Base-by-base conservation (phyloP, 352 stramenopile genomes). In the Sclerospora graminicola region DNA sequence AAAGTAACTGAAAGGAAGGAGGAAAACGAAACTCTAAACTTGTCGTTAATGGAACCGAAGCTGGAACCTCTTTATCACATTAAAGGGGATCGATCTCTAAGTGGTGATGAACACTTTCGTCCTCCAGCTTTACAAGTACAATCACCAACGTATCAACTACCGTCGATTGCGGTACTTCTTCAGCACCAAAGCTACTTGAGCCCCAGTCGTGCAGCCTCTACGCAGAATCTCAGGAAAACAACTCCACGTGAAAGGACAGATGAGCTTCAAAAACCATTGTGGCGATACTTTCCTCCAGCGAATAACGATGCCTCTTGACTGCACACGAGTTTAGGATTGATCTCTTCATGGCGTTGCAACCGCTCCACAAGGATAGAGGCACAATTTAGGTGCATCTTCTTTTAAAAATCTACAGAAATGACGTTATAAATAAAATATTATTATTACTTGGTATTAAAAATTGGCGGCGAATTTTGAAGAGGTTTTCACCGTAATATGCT, bases 101-200 rank as follows among this genome's bases (percentile, higher is more conserved):
- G n/a, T n/a, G n/a, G 21, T 26, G 21, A 26, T 26, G 21, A 6
- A 26, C n/a, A 51, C 15, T 36, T 13, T 8, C 45, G 27, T 28
- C 28, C 29, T n/a, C 31, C 11, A 23, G 39, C 28, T n/a, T 19
- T 38, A 5, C 21, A 34, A 18, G 14, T 38, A 23, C 43, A 57
- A 21, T n/a, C 44, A 21, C 41, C 40, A 4, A 53, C 49, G 3
- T 43, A 66, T 27, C 60, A 69, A 27, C 35, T 76, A 16, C 65
- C 65, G 13, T 70, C 65, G 5, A 67, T 76, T 30, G 55, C 51
- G 5, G 61, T 41, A 8, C 69, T 76, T 46, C 43, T 76, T 23
- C 49, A 63, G 38, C 65, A 64, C 3, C 61, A 72, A 37, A 57
- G 47, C 31, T 64, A 66, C 35, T 58, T 42, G 14, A 66, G 57